Conservation (phyloP, 225 moss, liverwort and hornwort species). For the Anthoceros angustus region DNA sequence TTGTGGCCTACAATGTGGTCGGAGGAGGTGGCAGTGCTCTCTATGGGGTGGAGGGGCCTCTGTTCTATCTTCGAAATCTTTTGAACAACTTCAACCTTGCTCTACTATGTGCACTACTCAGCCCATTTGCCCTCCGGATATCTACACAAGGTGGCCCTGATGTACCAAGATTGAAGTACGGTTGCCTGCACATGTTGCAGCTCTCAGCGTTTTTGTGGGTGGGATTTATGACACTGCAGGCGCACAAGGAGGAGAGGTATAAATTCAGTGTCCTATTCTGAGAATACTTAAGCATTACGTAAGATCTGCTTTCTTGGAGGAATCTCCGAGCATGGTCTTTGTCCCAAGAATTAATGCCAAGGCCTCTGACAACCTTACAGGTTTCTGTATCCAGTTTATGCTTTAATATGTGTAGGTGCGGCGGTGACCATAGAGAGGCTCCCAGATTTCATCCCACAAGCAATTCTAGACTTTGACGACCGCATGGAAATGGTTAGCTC, state of each 20-base stretch:
- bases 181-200: slow-evolving; percentile 35
- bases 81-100: slow-evolving; percentile 89
- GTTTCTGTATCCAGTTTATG: slow-evolving; percentile 92
- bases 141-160: background rate
- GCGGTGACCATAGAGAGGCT: slow-evolving; percentile 68
- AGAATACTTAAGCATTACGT: no score
- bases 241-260: slow-evolving; percentile 94
- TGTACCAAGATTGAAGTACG: slow-evolving; percentile 26
- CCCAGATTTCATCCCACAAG: slow-evolving; percentile 55
- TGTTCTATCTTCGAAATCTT: slow-evolving; percentile 68
- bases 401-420: slow-evolving; percentile 85
- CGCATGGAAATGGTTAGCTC: slow-evolving; percentile 19
- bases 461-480: slow-evolving; percentile 18
- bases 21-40: slow-evolving; percentile 71
- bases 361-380: slow-evolving; percentile 20
- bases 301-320: no score
- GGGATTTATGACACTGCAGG: slow-evolving; percentile 84
- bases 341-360: background rate
- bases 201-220: slow-evolving; percentile 77
- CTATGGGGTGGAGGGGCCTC: slow-evolving; percentile 71
- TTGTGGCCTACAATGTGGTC: slow-evolving; percentile 68
- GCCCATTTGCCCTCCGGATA: slow-evolving; percentile 38
- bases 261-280: background rate
- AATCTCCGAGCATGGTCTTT: background rate
- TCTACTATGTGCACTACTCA: slow-evolving; percentile 53